Conservation (phyloP, 1,284 basidiomycete genomes). For the Coniferiporia sulphurascens region DNA sequence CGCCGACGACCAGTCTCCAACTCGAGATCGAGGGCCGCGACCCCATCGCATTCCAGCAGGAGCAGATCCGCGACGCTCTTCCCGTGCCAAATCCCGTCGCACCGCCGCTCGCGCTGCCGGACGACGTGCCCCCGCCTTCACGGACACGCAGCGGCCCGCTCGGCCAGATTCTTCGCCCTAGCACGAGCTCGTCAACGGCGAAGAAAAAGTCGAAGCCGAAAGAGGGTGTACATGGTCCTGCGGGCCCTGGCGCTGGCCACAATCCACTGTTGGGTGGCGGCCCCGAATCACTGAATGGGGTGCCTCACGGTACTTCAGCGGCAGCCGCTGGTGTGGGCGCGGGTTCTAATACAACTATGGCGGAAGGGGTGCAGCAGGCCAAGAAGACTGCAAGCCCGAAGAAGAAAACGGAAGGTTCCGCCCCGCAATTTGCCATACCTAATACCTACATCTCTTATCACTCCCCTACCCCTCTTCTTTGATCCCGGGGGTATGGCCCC, state of each 20-base stretch:
- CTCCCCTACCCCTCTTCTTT: not conserved
- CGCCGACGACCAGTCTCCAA: conserved; percentile 1
- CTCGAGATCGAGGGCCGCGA: conserved; percentile 6
- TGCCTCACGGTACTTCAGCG: not conserved
- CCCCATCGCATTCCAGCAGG: not conserved
- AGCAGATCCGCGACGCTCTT: not conserved
- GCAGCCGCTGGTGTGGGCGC: not conserved
- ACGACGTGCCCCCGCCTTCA: conserved; percentile 52
- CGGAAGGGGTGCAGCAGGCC: not conserved
- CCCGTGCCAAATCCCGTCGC: conserved; percentile 22
- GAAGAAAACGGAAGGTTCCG: conserved; percentile 3
- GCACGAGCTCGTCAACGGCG: conserved; percentile 26
- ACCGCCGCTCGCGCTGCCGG: conserved; percentile 41
- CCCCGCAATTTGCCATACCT: conserved; percentile 1
- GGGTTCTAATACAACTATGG: not conserved
- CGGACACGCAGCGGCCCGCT: conserved; percentile 72
- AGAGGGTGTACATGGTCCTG: conserved; percentile 22
- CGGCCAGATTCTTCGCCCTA: conserved; percentile 56
- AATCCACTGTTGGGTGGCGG: not conserved
- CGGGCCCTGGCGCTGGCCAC: conserved; percentile 26
- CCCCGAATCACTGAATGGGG: not conserved
- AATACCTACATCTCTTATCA: conserved; percentile 1
- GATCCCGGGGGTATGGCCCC: not conserved
- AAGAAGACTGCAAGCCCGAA: conserved; percentile 10
- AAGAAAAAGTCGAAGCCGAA: conserved; percentile 34